A percentile compares a stretch with the other conserved stretches of the same genome.
Evolutionary conservation across 768 basidiomycete genomes (phyloP).

Genomic region (Tremella yokohamensis): DNA sequence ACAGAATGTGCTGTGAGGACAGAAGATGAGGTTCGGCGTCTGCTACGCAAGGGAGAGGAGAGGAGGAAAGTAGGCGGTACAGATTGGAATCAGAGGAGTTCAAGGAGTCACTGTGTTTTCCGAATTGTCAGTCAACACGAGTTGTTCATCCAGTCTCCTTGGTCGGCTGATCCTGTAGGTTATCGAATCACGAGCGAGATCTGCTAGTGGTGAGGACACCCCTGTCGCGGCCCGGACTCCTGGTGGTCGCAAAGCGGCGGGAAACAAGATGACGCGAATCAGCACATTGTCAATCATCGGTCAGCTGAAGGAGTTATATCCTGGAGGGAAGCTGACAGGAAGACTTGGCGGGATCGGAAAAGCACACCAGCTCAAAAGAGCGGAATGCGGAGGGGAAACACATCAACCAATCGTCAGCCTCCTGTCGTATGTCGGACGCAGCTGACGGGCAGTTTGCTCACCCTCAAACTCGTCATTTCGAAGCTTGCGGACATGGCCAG

Average conservation of each 20-base stretch:
- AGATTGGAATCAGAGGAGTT: slow-evolving; percentile 98
- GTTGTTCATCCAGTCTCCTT: neutral
- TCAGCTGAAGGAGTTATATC: slow-evolving; percentile 10
- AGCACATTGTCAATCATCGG: slow-evolving; percentile 46
- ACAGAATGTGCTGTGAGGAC: slow-evolving; percentile 95
- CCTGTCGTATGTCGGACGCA: neutral
- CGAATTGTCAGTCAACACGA: slow-evolving; percentile 61
- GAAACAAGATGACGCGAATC: slow-evolving; percentile 47
- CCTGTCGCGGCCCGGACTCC: slow-evolving; percentile 38
- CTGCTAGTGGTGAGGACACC: slow-evolving; percentile 54
- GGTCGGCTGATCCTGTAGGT: slow-evolving; percentile 32
- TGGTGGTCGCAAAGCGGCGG: slow-evolving; percentile 31
- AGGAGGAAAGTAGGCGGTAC: slow-evolving; percentile 87
- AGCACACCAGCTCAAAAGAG: slow-evolving; percentile 91
- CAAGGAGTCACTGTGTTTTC: slow-evolving; percentile 90
- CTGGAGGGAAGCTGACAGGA: slow-evolving; percentile 11
- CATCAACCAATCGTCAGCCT: slow-evolving; percentile 65
- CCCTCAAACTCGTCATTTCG: slow-evolving; percentile 85
- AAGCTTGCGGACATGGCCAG: slow-evolving; percentile 82
- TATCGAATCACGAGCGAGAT: slow-evolving; percentile 70
- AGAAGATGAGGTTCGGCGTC: slow-evolving; percentile 76
- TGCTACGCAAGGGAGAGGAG: slow-evolving; percentile 78
- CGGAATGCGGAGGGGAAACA: slow-evolving; percentile 93
- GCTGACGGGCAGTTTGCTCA: slow-evolving; percentile 63
- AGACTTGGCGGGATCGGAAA: slow-evolving; percentile 91